Conservation (phyloP, 257 asterid species). For the Nicotiana paniculata region DNA sequence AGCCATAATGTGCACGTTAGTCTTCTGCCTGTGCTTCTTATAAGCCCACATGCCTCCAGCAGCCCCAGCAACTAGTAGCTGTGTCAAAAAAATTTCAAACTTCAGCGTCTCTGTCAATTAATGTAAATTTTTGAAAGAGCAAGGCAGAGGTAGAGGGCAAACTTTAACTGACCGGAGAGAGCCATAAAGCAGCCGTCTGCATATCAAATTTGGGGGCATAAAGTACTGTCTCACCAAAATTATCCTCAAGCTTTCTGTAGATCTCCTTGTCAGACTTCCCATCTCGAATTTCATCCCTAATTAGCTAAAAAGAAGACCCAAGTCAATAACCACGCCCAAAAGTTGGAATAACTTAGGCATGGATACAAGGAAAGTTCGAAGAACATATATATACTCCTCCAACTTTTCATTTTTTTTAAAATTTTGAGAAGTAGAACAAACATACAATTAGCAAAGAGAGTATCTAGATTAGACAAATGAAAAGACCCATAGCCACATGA, state of each 20-base stretch:
- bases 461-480: background rate
- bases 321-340: background rate
- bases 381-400: background rate
- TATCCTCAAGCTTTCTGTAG: slow-evolving; percentile 75
- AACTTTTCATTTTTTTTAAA: background rate
- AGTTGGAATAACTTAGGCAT: background rate
- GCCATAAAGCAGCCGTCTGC: slow-evolving; percentile 96
- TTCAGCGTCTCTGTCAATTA: slow-evolving; percentile 6
- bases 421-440: background rate
- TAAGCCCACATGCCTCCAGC: slow-evolving; percentile 85
- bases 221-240: slow-evolving; percentile 89
- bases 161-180: slow-evolving; percentile 63
- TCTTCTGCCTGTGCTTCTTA: slow-evolving; percentile 59
- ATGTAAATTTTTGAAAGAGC: background rate
- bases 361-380: background rate
- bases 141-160: background rate
- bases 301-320: slow-evolving; percentile 33
- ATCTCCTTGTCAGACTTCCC: slow-evolving; percentile 88
- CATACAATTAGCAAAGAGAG: background rate
- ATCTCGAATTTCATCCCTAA: slow-evolving; percentile 63
- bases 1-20: slow-evolving; percentile 84
- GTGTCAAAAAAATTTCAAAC: slow-evolving; percentile 6
- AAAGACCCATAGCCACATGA: background rate
- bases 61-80: slow-evolving; percentile 69
- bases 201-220: slow-evolving; percentile 81